Conservation (phyloP, 169 alveolate species). For the Babesia bigemina region DNA sequence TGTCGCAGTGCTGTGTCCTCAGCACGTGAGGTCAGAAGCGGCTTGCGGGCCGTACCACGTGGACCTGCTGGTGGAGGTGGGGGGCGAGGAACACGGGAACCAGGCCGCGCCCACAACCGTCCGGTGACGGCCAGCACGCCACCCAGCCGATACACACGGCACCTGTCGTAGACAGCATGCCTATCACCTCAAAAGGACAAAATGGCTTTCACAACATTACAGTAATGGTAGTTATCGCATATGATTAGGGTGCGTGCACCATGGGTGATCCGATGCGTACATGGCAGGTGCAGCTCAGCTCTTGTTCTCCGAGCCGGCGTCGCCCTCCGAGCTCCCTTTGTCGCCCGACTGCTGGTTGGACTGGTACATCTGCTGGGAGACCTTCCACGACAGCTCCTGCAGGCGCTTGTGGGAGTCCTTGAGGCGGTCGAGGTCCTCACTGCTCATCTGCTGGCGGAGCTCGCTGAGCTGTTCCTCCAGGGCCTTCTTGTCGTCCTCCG, state of each 20-base stretch:
- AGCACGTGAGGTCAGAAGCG: slow-evolving; percentile 2
- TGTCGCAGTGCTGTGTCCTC: not conserved
- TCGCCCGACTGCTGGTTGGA: slow-evolving; percentile 36
- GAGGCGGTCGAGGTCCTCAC: slow-evolving; percentile 84
- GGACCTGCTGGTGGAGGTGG: slow-evolving; percentile 5
- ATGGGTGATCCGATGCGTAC: too few relatives aligned
- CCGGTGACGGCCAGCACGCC: too few relatives aligned
- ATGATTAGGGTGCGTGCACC: too few relatives aligned
- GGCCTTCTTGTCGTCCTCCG: slow-evolving; percentile 84
- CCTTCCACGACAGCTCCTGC: slow-evolving; percentile 92
- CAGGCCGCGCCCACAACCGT: too few relatives aligned
- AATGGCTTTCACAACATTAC: too few relatives aligned
- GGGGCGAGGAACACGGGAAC: too few relatives aligned
- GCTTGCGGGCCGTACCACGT: slow-evolving; percentile 33
- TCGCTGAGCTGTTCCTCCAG: slow-evolving; percentile 79
- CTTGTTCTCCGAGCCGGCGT: slow-evolving; percentile 27
- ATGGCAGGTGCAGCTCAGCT: not conserved
- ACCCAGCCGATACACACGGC: too few relatives aligned
- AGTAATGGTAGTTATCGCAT: too few relatives aligned
- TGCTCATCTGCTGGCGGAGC: slow-evolving; percentile 78
- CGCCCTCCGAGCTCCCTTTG: slow-evolving; percentile 25
- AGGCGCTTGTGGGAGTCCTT: slow-evolving; percentile 83
- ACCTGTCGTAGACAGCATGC: too few relatives aligned
- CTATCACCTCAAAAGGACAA: too few relatives aligned
- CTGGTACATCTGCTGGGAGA: slow-evolving; percentile 88